A percentile compares a stretch with the other conserved stretches of the same genome.
phyloP scores from a whole-genome alignment of 768 basidiomycete genomes.

The Dentipellis sp. region DNA sequence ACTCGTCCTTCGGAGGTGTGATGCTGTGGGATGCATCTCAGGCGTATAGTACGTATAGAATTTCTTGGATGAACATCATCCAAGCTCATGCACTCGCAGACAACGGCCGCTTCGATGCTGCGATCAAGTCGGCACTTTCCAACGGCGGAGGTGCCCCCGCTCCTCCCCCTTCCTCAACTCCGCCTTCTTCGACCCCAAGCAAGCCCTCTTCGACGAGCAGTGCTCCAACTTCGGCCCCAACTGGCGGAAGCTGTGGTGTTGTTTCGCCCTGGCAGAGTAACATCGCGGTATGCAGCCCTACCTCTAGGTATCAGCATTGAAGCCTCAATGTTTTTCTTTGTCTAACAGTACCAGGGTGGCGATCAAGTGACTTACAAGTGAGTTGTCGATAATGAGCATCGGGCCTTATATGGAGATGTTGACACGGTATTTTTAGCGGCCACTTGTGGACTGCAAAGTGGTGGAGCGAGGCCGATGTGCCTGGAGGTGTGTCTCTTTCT shows the following conservation, averaged over 20 bases:
- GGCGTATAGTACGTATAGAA: conserved; percentile 14
- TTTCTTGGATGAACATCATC: not conserved
- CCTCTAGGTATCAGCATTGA: not conserved
- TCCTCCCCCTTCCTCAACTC: conserved; percentile 14
- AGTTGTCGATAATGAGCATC: conserved; percentile 10
- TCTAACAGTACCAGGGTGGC: conserved; percentile 34
- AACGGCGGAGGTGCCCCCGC: conserved; percentile 11
- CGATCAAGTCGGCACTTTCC: conserved; percentile 32
- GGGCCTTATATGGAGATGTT: not conserved
- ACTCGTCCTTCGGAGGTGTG: conserved; percentile 60
- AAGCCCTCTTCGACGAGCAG: conserved; percentile 16
- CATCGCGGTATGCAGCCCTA: conserved; percentile 24
- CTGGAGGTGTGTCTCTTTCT: conserved; percentile 18
- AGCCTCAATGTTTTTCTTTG: not conserved
- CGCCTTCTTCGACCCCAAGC: conserved; percentile 12
- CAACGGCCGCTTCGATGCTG: conserved; percentile 32
- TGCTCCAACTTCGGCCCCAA: conserved; percentile 17
- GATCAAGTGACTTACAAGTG: conserved; percentile 31
- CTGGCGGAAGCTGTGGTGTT: conserved; percentile 30
- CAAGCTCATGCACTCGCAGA: conserved; percentile 17
- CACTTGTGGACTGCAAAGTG: conserved; percentile 41
- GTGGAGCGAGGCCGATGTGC: conserved; percentile 36
- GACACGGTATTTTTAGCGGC: conserved; percentile 24
- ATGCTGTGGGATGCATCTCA: conserved; percentile 32
- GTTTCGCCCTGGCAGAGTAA: conserved; percentile 31